Percentiles rank a stretch among this genome's conserved stretches.
These are phyloP conservation scores for Candida glucosophila DNA, from an alignment of 1,139 yeast genomes.

Conservation along the genomic window DNA sequence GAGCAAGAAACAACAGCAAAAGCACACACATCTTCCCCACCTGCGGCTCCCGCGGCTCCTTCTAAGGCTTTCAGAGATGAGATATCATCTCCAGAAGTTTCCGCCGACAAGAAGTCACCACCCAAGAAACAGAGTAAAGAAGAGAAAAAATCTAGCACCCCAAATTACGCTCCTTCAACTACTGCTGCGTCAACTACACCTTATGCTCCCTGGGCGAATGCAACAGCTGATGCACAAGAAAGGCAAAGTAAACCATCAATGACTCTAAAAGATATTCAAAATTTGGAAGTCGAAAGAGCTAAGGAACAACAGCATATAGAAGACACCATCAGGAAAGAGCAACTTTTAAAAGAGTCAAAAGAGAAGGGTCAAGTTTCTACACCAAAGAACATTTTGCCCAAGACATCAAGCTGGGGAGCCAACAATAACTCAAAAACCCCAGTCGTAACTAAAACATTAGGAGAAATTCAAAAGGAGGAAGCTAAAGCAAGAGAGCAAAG, in stretches of 20 bases:
- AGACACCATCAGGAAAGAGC: conserved; percentile 22
- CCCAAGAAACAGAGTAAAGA: neutral
- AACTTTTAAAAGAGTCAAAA: conserved; percentile 11
- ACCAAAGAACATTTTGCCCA: conserved; percentile 31
- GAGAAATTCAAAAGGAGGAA: conserved; percentile 40
- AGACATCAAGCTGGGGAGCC: conserved; percentile 51
- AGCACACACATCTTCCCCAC: neutral
- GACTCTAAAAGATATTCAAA: conserved; percentile 64
- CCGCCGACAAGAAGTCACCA: too few species aligned
- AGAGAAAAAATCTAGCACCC: too few species aligned
- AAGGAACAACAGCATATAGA: conserved; percentile 30
- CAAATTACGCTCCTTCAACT: too few species aligned
- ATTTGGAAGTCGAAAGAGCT: conserved; percentile 50
- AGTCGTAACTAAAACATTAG: conserved; percentile 28
- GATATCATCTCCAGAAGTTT: too few species aligned
- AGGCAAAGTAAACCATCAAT: conserved; percentile 35
- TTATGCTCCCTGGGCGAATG: conserved; percentile 51
- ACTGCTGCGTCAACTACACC: conserved; percentile 13
- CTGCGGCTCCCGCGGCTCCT: conserved; percentile 1
- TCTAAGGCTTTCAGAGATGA: too few species aligned
- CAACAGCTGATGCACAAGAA: conserved; percentile 9
- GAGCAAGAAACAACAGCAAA: conserved; percentile 1
- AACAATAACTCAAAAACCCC: conserved; percentile 10
- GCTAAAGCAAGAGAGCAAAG: conserved; percentile 21
- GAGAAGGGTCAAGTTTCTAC: neutral